Evolutionary conservation across 257 asterid genomes (phyloP).

Genomic region (Marsdenia floribunda): DNA sequence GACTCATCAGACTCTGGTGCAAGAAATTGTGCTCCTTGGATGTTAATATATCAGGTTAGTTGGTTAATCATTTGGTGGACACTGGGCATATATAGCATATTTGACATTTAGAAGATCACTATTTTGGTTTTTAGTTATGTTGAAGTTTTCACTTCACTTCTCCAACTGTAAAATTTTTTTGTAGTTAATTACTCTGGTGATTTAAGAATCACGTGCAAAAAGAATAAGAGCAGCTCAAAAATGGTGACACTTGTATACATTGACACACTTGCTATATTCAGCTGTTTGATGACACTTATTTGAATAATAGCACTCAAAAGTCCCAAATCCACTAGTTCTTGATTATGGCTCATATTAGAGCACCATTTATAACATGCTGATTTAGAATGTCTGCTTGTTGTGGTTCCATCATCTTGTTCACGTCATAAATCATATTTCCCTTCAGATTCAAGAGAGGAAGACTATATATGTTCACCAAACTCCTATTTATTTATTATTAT

Average conservation of each 20-base stretch:
- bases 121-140: not conserved
- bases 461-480: not conserved
- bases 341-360: not conserved
- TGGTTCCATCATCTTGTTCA: not conserved
- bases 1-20: not conserved
- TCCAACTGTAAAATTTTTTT: slow-evolving; percentile 6
- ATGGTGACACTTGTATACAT: not conserved
- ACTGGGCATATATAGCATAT: not conserved
- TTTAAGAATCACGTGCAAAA: not conserved
- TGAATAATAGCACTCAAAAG: not conserved
- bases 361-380: not conserved
- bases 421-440: not conserved
- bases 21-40: not conserved
- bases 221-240: not conserved
- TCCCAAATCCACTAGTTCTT: not conserved
- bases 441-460: not conserved
- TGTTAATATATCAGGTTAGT: slow-evolving; percentile 4
- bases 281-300: not conserved
- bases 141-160: not conserved
- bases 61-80: not conserved
- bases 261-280: not conserved
- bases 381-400: not conserved
- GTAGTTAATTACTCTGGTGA: not conserved
- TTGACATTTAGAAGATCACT: not conserved
- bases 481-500: too few species aligned